These are phyloP conservation scores for Solanum chaucha DNA, from an alignment of 257 asterid species.

Conservation along the genomic window DNA sequence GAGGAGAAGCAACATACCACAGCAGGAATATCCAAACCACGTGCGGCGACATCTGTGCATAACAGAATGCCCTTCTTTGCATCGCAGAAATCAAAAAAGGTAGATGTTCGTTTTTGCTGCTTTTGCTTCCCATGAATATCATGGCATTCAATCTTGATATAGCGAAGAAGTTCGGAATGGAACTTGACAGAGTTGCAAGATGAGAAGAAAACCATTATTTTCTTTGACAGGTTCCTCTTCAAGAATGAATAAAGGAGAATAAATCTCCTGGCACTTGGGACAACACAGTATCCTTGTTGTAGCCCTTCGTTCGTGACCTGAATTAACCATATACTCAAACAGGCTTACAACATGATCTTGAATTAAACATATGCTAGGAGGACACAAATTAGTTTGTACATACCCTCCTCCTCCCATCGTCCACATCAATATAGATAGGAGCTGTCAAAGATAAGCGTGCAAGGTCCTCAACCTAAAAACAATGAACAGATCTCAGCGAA, in stretches of 20 bases:
- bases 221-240: constrained; percentile 76
- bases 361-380: not conserved
- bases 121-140: constrained; percentile 92
- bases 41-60: constrained; percentile 97
- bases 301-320: constrained; percentile 94
- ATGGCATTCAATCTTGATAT: constrained; percentile 60
- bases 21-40: constrained; percentile 96
- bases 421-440: constrained; percentile 79
- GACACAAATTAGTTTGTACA: not conserved
- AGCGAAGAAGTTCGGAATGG: constrained; percentile 73
- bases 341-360: not conserved
- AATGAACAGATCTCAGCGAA: not conserved
- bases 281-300: constrained; percentile 88
- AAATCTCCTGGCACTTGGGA: constrained; percentile 77
- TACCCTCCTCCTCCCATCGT: constrained; percentile 84
- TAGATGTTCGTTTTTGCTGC: constrained; percentile 82
- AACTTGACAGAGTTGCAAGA: constrained; percentile 85
- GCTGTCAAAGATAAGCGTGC: constrained; percentile 70
- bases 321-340: constrained; percentile 2
- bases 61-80: constrained; percentile 79
- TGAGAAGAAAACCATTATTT: constrained; percentile 99
- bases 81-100: constrained; percentile 76
- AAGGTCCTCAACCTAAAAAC: constrained; percentile 87
- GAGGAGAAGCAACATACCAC: constrained; percentile 55
- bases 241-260: constrained; percentile 86